phyloP scores from a whole-genome alignment of 164 flowering plant genomes.

The Berberis vulgaris region DNA sequence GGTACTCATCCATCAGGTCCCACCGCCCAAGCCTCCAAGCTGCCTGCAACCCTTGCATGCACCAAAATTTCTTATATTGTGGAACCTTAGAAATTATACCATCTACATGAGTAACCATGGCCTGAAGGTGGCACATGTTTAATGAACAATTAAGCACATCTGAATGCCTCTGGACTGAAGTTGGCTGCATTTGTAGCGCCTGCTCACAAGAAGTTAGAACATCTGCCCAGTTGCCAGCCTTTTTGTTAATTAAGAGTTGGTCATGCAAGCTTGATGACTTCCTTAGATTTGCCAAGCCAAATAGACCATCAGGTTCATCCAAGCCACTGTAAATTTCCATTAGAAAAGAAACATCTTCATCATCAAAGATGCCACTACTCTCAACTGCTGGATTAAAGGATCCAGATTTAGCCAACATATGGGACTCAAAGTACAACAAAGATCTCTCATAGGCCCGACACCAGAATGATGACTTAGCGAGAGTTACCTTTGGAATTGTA shows the following conservation, averaged over 20 bases:
- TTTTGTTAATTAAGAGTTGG: slow-evolving; percentile 73
- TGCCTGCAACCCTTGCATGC: slow-evolving; percentile 5
- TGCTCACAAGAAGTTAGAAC: slow-evolving; percentile 90
- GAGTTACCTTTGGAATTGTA: slow-evolving; percentile 44
- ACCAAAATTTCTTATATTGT: slow-evolving; percentile 18
- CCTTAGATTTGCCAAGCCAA: slow-evolving; percentile 72
- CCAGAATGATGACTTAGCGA: no score
- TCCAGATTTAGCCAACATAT: slow-evolving; percentile 50
- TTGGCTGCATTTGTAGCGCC: slow-evolving; percentile 86
- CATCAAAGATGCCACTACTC: slow-evolving; percentile 80
- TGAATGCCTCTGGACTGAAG: slow-evolving; percentile 86
- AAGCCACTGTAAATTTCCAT: slow-evolving; percentile 41
- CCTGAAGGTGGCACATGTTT: no score
- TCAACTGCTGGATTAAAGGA: slow-evolving; percentile 93
- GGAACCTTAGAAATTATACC: slow-evolving; percentile 85
- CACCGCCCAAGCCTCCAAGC: slow-evolving; percentile 99
- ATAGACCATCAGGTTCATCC: slow-evolving; percentile 96
- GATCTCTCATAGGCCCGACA: no score
- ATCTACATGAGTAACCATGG: slow-evolving; percentile 34
- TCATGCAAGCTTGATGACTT: slow-evolving; percentile 36
- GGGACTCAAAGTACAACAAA: no score
- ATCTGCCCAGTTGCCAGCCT: slow-evolving; percentile 97
- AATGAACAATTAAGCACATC: slow-evolving; percentile 31
- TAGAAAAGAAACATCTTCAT: slow-evolving; percentile 64
- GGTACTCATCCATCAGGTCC: slow-evolving; percentile 55